Evolutionary conservation across 495 filamentous ascomycete genomes (phyloP), one percentile per base, ranked within the genome.

Genomic region (Chaetomidium leptoderma): DNA sequence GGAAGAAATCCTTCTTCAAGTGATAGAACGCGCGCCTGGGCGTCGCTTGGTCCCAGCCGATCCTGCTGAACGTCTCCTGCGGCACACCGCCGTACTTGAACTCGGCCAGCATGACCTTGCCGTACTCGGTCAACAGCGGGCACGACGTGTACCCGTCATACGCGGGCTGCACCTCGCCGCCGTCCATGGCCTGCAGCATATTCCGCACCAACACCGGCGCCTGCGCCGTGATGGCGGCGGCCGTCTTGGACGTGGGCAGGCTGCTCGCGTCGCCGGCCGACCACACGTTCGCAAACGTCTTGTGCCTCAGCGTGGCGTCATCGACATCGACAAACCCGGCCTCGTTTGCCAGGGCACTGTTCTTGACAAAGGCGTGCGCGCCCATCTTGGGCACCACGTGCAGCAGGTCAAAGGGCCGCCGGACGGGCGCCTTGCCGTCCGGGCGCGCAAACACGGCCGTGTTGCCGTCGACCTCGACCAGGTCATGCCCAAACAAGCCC

Each of bases 141-240:
- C 85, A 88, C 1, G 83, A 86, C 0, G 85, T 83, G 67, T 88
- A 88, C 8, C 85, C 85, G 54, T 88, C 85, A 55, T 88, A 88
- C 5, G 43, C 59, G 0, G 74, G 73, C 50, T 77, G 71, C 0
- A 65, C 62, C 57, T 79, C 72, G 72, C 82, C 81, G 54, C 84
- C 84, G 27, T 81, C 75, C 70, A 84, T 71, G 3, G 68, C 51
- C 9, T 63, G 65, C 17, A 86, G 61, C 39, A 88, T 52, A 66
- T 85, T 85, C 53, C 70, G 69, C 2, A 86, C 78, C 26, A 88
- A 61, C 2, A 87, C 77, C 0, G 84, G 84, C 0, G 84, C 74
- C 64, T 88, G 78, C 5, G 84, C 68, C 0, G 84, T 86, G 56
- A 88, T 78, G 0, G 85, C 85, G 0, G 85, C 85, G 0, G 82